Evolutionary conservation across 1,284 basidiomycete species (phyloP).

Genomic region (Sphagnurus paluster): DNA sequence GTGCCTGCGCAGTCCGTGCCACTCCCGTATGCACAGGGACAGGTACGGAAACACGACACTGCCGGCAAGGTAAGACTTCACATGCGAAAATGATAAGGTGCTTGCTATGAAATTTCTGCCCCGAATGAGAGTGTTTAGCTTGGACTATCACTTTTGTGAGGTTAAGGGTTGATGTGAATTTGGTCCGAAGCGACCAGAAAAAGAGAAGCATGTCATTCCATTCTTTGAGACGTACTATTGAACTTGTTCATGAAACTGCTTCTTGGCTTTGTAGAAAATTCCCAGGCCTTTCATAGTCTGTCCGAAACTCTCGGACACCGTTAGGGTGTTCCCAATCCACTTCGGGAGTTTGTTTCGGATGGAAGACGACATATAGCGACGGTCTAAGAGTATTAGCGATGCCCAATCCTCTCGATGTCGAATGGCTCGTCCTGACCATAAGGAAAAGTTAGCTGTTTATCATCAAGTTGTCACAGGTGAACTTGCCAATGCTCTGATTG

Average conservation of each 20-base stretch:
- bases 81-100: too few species aligned
- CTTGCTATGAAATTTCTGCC: too few species aligned
- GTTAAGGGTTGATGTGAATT: too few species aligned
- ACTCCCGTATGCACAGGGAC: too few species aligned
- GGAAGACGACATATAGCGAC: constrained; percentile 66
- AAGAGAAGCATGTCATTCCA: background rate
- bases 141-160: too few species aligned
- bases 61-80: too few species aligned
- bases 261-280: constrained; percentile 51
- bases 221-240: background rate
- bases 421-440: constrained; percentile 77
- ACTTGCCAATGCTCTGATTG: constrained; percentile 92
- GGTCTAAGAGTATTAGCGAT: constrained; percentile 80
- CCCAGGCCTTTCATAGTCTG: constrained; percentile 71
- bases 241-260: background rate
- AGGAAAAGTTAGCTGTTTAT: background rate
- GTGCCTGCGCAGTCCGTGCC: too few species aligned
- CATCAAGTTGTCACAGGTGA: constrained; percentile 4
- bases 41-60: too few species aligned
- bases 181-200: too few species aligned
- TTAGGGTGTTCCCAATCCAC: constrained; percentile 80
- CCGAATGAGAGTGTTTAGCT: too few species aligned
- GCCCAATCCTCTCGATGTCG: constrained; percentile 89
- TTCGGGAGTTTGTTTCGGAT: constrained; percentile 80
- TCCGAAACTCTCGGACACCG: constrained; percentile 70